phyloP scores from a whole-genome alignment of 352 stramenopile species.

The Phytophthora litchii region DNA sequence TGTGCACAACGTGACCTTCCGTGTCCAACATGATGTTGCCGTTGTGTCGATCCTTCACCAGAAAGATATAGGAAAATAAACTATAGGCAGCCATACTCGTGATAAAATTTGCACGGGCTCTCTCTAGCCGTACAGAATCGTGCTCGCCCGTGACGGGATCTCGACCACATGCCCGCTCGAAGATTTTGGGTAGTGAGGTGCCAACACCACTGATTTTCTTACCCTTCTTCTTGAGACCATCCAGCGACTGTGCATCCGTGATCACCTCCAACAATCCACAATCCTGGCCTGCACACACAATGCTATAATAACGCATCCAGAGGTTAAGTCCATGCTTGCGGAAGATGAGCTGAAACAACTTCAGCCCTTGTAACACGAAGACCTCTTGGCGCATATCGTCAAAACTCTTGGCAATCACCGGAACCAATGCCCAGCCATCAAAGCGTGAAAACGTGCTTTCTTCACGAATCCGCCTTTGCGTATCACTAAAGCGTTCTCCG shows the following conservation, averaged over 20 bases:
- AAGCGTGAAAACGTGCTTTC: slow-evolving; percentile 69
- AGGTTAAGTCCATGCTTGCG: slow-evolving; percentile 87
- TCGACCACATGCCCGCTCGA: slow-evolving; percentile 51
- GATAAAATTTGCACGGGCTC: slow-evolving; percentile 94
- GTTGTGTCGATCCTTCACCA: slow-evolving; percentile 98
- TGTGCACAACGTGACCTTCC: slow-evolving; percentile 96
- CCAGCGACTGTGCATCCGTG: slow-evolving; percentile 94
- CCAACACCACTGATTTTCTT: slow-evolving; percentile 31
- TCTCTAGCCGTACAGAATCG: slow-evolving; percentile 50
- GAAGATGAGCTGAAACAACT: slow-evolving; percentile 94
- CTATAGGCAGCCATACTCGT: slow-evolving; percentile 95
- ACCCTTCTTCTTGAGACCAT: slow-evolving; percentile 94
- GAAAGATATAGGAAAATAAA: slow-evolving; percentile 96
- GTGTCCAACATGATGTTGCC: slow-evolving; percentile 98
- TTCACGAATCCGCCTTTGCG: slow-evolving; percentile 81
- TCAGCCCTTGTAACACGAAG: slow-evolving; percentile 95
- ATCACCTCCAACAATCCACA: slow-evolving; percentile 96
- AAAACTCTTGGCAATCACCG: slow-evolving; percentile 97
- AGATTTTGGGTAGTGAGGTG: slow-evolving; percentile 54
- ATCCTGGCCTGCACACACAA: slow-evolving; percentile 92
- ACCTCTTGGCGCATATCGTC: slow-evolving; percentile 97
- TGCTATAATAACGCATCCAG: slow-evolving; percentile 95
- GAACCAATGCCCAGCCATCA: slow-evolving; percentile 86
- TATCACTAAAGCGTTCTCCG: slow-evolving; percentile 91
- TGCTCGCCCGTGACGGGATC: slow-evolving; percentile 46